Evolutionary conservation across 2,329 filamentous ascomycete species (phyloP), one percentile per base, ranked within the genome.

Genomic region (Beauveria bassiana): DNA sequence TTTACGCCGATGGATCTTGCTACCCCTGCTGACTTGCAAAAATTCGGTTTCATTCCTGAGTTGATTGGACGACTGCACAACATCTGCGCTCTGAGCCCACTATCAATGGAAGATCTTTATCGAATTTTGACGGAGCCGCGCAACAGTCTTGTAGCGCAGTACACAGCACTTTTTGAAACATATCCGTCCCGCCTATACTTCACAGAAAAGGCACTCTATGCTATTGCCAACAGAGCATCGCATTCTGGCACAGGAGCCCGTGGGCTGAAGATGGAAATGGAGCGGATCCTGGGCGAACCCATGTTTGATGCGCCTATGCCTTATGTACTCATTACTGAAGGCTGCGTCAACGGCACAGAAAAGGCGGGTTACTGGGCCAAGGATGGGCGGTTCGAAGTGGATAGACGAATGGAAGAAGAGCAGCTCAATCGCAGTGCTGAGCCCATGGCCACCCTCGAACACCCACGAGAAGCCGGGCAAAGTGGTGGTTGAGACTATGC

Each of bases 1-100:
- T 82, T 84, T 63, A 85, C 83, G 1, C 83, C 77, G 54, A 78
- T 95, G 1, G 89, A 93, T 66, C 82, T 95, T 24, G 83, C 89
- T 28, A 89, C 86, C 4, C 89, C 91, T 1, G 79, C 84, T 12
- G 89, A 96, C 68, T 78, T 96, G 2, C 91, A 96, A 73, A 84
- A 82, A 49, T 97, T 92, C 69, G 93, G 93, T 16, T 91, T 97
- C 70, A 97, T 97, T 59, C 93, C 93, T 0, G 93, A 97, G 75
- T 81, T 97, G n/a, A 89, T 98, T 59, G 95, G 95, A n/a, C 89
- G 95, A 20, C 86, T 99, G 53, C 93, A 96, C 58, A 91, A 96
- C 62, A 89, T 92, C 54, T 92, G 91, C 64, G 90, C 95, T 0
- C 83, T 99, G 0, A 88, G 90, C 16, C 87, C 91, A 0, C 81